Evolutionary conservation across 345 rosid species (phyloP), one percentile per base, ranked within the genome.

Genomic region (Boechera stricta): DNA sequence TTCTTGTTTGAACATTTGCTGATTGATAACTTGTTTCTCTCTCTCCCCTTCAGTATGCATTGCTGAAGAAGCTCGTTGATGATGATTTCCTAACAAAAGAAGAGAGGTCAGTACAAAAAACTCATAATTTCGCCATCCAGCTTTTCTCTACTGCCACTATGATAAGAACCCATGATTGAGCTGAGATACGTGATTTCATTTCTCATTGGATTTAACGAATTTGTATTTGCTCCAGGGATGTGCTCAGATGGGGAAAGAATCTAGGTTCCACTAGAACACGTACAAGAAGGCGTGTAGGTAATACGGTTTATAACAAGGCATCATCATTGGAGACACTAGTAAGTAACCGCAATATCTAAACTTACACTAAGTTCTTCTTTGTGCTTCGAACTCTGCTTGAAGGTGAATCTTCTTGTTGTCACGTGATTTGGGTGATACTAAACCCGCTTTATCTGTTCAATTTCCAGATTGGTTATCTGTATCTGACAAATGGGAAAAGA

Each of bases 191-290:
- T 41, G 31, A 52, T 59, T 6, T 48, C 62, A 39, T 44, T 38
- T 59, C 5, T 67, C 44, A 2, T 52, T 21, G 47, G 28, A 13
- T 28, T 16, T 35, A 13, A 71, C 39, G 38, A 15, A 57, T 64
- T 10, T 73, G 41, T 48, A 36, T 38, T 10, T 73, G 33, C 69
- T 71, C 42, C 71, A 89, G 94, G 75, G 84, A 73, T 64, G 73
- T 89, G 28, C 86, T 87, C 29, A 77, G 84, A 33, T 86, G 94
- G 94, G 94, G 94, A 56, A 89, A 85, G 90, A 89, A 89, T 69
- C 66, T 83, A 38, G 80, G 80, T 70, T 81, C 89, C 0, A 64
- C 81, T 26, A 87, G 84, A 78, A 83, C 91, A 47, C 79, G 89
- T 59, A 49, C 94, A 21, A 89, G 78, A 74, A 89, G 81, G 55